phyloP scores from a whole-genome alignment of 2,329 filamentous ascomycete species.

The Talaromyces sp. region DNA sequence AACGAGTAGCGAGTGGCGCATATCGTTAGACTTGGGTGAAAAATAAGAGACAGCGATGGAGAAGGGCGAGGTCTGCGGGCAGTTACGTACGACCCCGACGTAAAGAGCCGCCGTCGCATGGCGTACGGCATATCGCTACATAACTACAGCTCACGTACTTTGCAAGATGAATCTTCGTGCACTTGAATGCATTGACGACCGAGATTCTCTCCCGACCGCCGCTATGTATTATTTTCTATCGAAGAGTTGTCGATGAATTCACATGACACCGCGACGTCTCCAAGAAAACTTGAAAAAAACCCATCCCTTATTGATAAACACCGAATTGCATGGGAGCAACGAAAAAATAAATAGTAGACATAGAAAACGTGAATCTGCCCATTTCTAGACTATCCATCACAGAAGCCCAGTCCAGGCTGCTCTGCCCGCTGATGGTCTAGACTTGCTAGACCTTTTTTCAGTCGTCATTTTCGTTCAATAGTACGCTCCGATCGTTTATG shows the following conservation, averaged over 20 bases:
- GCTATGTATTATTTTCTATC: neutral
- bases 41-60: neutral
- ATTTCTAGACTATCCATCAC: conserved; percentile 5
- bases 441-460: conserved; percentile 2
- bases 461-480: conserved; percentile 9
- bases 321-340: conserved; percentile 7
- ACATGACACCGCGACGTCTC: neutral
- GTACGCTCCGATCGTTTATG: conserved; percentile 12
- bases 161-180: neutral
- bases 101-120: neutral
- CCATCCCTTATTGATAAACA: conserved; percentile 10
- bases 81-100: neutral
- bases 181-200: conserved; percentile 1
- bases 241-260: neutral
- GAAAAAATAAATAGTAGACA: conserved; percentile 10
- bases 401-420: conserved; percentile 1
- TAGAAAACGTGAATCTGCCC: conserved; percentile 10
- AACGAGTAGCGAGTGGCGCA: neutral
- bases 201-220: neutral
- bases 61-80: neutral
- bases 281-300: neutral
- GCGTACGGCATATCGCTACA: neutral
- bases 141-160: neutral
- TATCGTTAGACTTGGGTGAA: neutral
- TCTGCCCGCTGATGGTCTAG: neutral